A percentile compares a stretch with the other conserved stretches of the same genome.
Evolutionary conservation across 441 rosid genomes (phyloP).

Genomic region (Eutrema salsugineum): DNA sequence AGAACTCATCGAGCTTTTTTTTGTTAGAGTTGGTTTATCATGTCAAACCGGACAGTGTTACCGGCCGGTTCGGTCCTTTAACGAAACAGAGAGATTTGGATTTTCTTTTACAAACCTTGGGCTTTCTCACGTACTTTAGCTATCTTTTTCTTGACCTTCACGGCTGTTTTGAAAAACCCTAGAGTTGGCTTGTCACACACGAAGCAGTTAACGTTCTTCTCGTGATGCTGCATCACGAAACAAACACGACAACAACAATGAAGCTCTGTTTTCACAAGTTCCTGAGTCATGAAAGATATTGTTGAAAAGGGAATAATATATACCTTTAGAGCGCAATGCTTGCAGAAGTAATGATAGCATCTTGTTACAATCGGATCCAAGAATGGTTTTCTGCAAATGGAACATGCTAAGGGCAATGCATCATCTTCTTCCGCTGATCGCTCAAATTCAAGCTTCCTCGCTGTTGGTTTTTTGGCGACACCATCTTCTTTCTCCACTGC

Average conservation of each 20-base stretch:
- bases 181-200: constrained; percentile 68
- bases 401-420: constrained; percentile 57
- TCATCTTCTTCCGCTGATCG: constrained; percentile 45
- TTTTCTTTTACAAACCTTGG: not conserved
- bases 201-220: constrained; percentile 65
- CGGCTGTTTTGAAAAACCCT: constrained; percentile 69
- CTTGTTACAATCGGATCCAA: constrained; percentile 68
- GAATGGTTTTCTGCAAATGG: constrained; percentile 65
- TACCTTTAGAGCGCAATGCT: constrained; percentile 52
- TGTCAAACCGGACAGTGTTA: not conserved
- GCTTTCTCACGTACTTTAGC: not conserved
- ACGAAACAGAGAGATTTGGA: not conserved
- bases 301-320: not conserved
- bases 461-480: constrained; percentile 23
- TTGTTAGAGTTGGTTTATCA: not conserved
- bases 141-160: constrained; percentile 43
- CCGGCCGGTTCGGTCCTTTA: not conserved
- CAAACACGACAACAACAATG: not conserved
- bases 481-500: no score
- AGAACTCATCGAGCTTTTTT: not conserved
- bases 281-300: not conserved
- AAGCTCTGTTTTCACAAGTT: not conserved
- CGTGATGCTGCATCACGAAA: constrained; percentile 54
- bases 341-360: constrained; percentile 80
- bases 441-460: constrained; percentile 33